phyloP scores from a whole-genome alignment of 345 rosid species.

The Corchorus olitorius region DNA sequence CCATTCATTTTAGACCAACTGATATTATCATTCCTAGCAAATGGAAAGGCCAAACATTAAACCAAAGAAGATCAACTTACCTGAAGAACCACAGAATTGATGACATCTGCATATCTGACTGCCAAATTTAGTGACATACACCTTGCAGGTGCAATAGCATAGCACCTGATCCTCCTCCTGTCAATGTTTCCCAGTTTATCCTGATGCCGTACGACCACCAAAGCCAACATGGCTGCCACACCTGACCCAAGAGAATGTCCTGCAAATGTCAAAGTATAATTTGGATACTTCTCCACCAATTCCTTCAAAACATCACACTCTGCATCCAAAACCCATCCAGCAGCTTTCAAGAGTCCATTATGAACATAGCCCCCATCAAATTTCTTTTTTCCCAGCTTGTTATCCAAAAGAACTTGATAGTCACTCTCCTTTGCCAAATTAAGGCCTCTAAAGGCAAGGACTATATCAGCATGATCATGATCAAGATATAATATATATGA shows the following conservation, averaged over 20 bases:
- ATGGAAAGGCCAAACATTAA: background rate
- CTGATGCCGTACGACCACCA: constrained; percentile 61
- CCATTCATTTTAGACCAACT: background rate
- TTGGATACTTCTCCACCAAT: constrained; percentile 62
- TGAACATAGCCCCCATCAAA: constrained; percentile 96
- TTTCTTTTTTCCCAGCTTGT: constrained; percentile 75
- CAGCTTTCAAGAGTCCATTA: constrained; percentile 89
- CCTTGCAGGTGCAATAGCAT: constrained; percentile 95
- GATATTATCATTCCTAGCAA: background rate
- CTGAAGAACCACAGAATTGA: constrained; percentile 96
- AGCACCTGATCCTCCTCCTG: constrained; percentile 84
- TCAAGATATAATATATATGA: constrained; percentile 79
- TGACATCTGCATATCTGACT: constrained; percentile 91
- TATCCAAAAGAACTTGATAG: constrained; percentile 79
- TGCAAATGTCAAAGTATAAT: constrained; percentile 78
- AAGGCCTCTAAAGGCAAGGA: constrained; percentile 81
- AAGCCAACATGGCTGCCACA: constrained; percentile 82
- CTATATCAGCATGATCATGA: constrained; percentile 70
- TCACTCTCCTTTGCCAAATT: constrained; percentile 93
- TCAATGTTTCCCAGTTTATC: constrained; percentile 73
- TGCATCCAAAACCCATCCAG: constrained; percentile 75
- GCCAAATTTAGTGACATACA: constrained; percentile 97
- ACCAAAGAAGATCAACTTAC: constrained; percentile 36
- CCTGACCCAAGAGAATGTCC: constrained; percentile 98
- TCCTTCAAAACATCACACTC: constrained; percentile 75